These are phyloP conservation scores for Pseudogymnoascus sp. DNA, from an alignment of 2,329 filamentous ascomycete species.

Conservation along the genomic window DNA sequence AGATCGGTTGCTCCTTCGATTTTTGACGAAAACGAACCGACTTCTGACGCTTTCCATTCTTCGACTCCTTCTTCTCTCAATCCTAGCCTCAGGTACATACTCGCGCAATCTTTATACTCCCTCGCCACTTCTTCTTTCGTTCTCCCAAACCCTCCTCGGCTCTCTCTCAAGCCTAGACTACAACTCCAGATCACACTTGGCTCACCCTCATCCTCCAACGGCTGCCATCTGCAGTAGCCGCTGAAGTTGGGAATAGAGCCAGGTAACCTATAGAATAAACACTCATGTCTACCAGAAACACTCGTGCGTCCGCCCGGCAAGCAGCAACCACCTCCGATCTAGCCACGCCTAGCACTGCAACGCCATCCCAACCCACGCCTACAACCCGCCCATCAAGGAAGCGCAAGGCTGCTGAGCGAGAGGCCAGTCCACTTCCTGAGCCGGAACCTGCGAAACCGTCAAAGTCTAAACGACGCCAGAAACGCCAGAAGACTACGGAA, in stretches of 20 bases:
- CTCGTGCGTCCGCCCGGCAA: constrained; percentile 88
- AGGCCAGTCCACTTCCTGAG: constrained; percentile 36
- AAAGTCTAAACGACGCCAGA: constrained; percentile 51
- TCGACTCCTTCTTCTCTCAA: constrained; percentile 11
- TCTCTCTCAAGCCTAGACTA: neutral
- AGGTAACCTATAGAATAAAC: constrained; percentile 16
- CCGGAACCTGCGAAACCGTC: constrained; percentile 29
- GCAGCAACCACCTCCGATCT: constrained; percentile 49
- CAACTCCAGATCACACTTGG: constrained; percentile 11
- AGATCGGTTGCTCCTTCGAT: constrained; percentile 13
- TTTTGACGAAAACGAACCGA: constrained; percentile 11
- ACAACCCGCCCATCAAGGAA: constrained; percentile 54
- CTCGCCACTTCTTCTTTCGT: constrained; percentile 1
- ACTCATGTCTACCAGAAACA: constrained; percentile 96
- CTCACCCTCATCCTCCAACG: constrained; percentile 5
- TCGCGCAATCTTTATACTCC: neutral
- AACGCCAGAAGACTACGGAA: constrained; percentile 60
- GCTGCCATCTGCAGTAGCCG: constrained; percentile 8
- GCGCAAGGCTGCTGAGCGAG: constrained; percentile 60
- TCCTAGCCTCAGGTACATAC: constrained; percentile 12
- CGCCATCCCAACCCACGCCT: constrained; percentile 26
- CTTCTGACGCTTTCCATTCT: constrained; percentile 3
- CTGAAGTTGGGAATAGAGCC: constrained; percentile 10
- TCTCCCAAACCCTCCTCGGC: neutral
- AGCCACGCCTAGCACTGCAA: constrained; percentile 33